Base-by-base conservation (phyloP, 768 basidiomycete genomes). In the Sarcomyxa edulis region DNA sequence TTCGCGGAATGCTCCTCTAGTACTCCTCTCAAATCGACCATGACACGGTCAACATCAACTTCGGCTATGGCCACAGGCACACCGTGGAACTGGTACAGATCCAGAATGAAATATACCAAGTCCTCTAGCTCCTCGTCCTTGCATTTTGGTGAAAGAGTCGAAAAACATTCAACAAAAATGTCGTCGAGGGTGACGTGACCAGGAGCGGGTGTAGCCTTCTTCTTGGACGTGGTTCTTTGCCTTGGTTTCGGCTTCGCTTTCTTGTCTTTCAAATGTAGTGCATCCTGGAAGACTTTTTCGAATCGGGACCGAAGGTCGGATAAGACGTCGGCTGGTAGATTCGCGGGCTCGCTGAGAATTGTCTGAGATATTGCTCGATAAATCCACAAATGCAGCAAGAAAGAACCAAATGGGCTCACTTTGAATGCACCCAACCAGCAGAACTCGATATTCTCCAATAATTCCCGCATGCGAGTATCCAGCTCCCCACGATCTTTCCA, bases 381-480 rank as follows among this genome's bases (percentile, higher is more conserved):
- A 28, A 11, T 7, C 42, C 19, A 39, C 7, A 29, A 11, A 43
- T 35, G 18, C 18, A 6, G 5, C 10, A 21, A 3, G 20, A 35
- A 35, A 21, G 23, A 23, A 11, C 41, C 7, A 39, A 15, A 3
- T n/a, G n/a, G n/a, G 50, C 69, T 23, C 35, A 93, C 94, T 80
- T 97, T 98, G 76, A 96, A 97, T 15, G 85, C 92, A 1, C 96
- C 95, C 3, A 99, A 69, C 96, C 96, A 98, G 53, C 87, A 92
- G 49, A 88, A 93, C 56, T 98, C 96, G 30, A 99, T 81, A 46
- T 83, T 90, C 46, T 78, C 77, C 23, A 96, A 56, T 5, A 99
- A 59, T 21, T 78, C 76, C 40, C 76, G 68, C 51, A 99, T 55
- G 16, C 91, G 73, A 32, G 65, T 67, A 51, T 98, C 93, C n/a